Evolutionary conservation across 306 rosid genomes (phyloP).

Genomic region (Hylodesmum podocarpum): DNA sequence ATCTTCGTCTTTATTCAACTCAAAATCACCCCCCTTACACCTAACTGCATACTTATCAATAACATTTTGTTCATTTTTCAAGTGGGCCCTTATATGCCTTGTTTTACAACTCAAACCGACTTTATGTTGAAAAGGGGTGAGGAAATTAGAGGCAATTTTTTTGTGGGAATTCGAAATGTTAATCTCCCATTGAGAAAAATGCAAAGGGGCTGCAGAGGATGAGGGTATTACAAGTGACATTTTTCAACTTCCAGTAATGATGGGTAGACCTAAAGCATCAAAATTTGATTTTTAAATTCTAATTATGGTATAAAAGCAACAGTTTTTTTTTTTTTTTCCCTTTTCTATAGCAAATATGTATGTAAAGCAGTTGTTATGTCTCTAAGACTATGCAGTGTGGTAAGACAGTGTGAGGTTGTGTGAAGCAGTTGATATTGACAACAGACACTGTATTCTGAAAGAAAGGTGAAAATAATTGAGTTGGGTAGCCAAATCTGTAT

Average conservation of each 20-base stretch:
- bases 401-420: background rate
- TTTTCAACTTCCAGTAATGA: constrained; percentile 17
- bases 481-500: background rate
- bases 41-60: constrained; percentile 27
- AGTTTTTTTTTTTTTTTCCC: background rate
- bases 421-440: background rate
- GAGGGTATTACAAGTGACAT: constrained; percentile 62
- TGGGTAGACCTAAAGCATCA: constrained; percentile 26
- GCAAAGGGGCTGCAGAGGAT: constrained; percentile 43
- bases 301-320: constrained; percentile 6
- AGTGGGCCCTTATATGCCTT: background rate
- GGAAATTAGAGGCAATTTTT: constrained; percentile 22
- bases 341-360: background rate
- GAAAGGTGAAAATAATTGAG: background rate
- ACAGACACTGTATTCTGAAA: constrained; percentile 25
- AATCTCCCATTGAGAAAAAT: constrained; percentile 28
- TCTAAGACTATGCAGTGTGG: background rate
- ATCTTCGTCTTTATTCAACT: constrained; percentile 39
- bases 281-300: background rate
- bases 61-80: constrained; percentile 24
- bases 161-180: constrained; percentile 31
- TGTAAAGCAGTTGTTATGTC: background rate
- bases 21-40: constrained; percentile 39
- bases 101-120: constrained; percentile 14
- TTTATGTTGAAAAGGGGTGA: constrained; percentile 31